Percentiles rank a stretch among this genome's conserved stretches.
Evolutionary conservation across 495 filamentous ascomycete genomes (phyloP).

Genomic region (Zalerion maritima): DNA sequence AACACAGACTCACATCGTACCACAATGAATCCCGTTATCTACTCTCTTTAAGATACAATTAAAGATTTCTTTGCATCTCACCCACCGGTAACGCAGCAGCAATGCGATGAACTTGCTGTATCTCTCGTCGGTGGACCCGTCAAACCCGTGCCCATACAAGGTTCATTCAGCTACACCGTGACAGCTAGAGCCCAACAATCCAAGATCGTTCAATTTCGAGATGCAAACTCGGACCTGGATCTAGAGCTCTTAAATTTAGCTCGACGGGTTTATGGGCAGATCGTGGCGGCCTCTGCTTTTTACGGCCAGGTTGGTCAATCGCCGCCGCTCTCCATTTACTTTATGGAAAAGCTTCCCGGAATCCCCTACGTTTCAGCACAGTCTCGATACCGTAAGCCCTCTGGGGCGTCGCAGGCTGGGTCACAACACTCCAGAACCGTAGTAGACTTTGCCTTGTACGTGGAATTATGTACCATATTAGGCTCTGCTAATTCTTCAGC

Average conservation of each 20-base stretch:
- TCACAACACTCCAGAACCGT: conserved; percentile 1
- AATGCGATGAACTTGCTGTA: conserved; percentile 5
- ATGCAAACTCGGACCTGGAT: conserved; percentile 1
- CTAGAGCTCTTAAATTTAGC: conserved; percentile 2
- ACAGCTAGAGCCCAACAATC: background rate
- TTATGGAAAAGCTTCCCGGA: conserved; percentile 4
- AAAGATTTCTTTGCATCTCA: too few relatives aligned
- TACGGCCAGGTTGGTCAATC: conserved; percentile 2
- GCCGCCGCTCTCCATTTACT: conserved; percentile 1
- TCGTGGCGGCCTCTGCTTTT: conserved; percentile 1
- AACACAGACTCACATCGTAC: too few relatives aligned
- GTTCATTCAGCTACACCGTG: conserved; percentile 3
- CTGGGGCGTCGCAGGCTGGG: background rate
- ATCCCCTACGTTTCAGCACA: conserved; percentile 1
- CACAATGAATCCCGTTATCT: too few relatives aligned
- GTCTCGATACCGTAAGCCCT: too few relatives aligned
- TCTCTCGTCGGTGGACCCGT: conserved; percentile 1
- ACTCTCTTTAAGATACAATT: too few relatives aligned
- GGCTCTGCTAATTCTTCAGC: background rate
- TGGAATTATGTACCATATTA: background rate
- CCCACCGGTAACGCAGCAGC: too few relatives aligned
- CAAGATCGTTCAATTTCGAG: conserved; percentile 4
- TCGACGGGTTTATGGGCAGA: conserved; percentile 1
- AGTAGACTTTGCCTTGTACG: conserved; percentile 2
- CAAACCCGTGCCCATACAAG: conserved; percentile 1